phyloP scores from a whole-genome alignment of 2,329 filamentous ascomycete genomes.

The Capronia americana region DNA sequence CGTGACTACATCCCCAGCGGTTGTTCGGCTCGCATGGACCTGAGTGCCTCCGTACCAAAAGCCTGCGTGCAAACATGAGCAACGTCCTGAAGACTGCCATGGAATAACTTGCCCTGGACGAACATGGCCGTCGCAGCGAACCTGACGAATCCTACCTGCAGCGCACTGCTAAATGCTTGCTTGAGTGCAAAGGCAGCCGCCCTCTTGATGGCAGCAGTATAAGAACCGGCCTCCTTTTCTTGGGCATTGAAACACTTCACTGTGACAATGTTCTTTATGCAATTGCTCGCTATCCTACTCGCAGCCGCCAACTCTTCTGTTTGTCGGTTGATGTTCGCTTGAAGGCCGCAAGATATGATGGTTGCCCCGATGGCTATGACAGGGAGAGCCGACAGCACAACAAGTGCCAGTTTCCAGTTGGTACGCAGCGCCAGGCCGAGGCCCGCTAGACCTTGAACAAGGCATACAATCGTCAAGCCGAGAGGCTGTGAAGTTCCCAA shows the following conservation, averaged over 20 bases:
- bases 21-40: constrained; percentile 64
- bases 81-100: background rate
- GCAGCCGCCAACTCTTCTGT: constrained; percentile 70
- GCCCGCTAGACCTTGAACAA: constrained; percentile 69
- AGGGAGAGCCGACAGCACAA: constrained; percentile 76
- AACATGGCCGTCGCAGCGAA: constrained; percentile 81
- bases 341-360: constrained; percentile 66
- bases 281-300: constrained; percentile 72
- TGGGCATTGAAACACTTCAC: constrained; percentile 87
- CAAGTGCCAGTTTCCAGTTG: constrained; percentile 83
- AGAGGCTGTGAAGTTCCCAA: constrained; percentile 79
- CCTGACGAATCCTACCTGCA: constrained; percentile 75
- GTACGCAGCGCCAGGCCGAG: constrained; percentile 75
- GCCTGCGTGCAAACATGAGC: constrained; percentile 51
- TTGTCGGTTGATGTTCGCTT: constrained; percentile 72
- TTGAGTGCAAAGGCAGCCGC: constrained; percentile 69
- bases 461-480: constrained; percentile 70
- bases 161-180: constrained; percentile 71
- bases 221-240: constrained; percentile 71
- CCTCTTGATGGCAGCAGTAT: constrained; percentile 61
- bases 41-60: constrained; percentile 86
- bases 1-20: constrained; percentile 74
- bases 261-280: constrained; percentile 76
- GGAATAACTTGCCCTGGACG: constrained; percentile 58
- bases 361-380: constrained; percentile 67